phyloP scores from a whole-genome alignment of 2,329 filamentous ascomycete species.

The Orbilia ellipsospora region DNA sequence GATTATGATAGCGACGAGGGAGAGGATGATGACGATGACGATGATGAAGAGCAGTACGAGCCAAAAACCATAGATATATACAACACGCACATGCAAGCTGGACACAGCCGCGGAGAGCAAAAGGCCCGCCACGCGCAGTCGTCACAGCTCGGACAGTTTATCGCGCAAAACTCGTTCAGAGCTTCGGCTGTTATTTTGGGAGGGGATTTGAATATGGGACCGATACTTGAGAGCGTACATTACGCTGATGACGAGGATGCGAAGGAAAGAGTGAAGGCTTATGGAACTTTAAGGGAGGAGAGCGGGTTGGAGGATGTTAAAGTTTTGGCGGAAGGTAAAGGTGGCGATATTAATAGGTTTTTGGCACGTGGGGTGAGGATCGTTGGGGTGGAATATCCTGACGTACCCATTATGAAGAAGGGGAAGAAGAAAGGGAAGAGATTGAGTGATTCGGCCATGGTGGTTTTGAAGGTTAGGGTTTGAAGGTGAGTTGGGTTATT shows the following conservation, averaged over 20 bases:
- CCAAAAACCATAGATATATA: conserved; percentile 52
- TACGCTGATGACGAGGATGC: conserved; percentile 39
- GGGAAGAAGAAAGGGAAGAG: conserved; percentile 46
- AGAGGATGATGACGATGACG: conserved; percentile 16
- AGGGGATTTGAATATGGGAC: conserved; percentile 48
- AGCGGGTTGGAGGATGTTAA: conserved; percentile 49
- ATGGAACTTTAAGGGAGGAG: conserved; percentile 33
- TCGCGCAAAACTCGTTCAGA: conserved; percentile 48
- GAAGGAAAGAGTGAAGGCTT: conserved; percentile 47
- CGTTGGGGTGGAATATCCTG: conserved; percentile 39
- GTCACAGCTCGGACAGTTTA: conserved; percentile 50
- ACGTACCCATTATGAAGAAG: conserved; percentile 28
- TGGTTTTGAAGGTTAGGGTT: conserved; percentile 39
- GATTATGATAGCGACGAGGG: conserved; percentile 17
- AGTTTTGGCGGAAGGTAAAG: conserved; percentile 44
- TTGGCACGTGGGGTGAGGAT: conserved; percentile 40
- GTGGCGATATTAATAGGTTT: conserved; percentile 52
- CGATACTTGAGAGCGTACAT: conserved; percentile 49
- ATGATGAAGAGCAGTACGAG: conserved; percentile 27
- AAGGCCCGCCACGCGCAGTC: conserved; percentile 40
- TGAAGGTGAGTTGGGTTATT: conserved; percentile 7
- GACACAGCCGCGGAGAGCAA: conserved; percentile 36
- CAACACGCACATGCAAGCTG: conserved; percentile 52
- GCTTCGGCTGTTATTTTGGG: conserved; percentile 46
- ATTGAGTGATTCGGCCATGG: conserved; percentile 51